Percentiles rank a stretch among this genome's conserved stretches.
These are phyloP conservation scores for Chloranthus sessilifolius DNA, from an alignment of 164 flowering plant genomes.

Conservation along the genomic window DNA sequence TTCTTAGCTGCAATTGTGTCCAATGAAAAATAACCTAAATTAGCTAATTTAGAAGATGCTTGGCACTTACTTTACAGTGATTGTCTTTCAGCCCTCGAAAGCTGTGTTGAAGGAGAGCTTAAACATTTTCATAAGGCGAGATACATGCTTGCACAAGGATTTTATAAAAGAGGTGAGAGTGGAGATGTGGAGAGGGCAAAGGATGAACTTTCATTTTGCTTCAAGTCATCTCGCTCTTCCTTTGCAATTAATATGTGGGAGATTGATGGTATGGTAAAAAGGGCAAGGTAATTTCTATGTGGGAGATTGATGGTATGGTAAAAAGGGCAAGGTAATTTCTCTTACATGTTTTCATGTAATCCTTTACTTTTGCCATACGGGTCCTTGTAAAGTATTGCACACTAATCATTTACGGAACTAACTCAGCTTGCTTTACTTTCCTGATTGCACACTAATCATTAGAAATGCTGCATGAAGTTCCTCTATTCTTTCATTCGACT, in stretches of 20 bases:
- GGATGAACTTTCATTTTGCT: conserved; percentile 94
- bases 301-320: no score
- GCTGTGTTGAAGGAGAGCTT: conserved; percentile 92
- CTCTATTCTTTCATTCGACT: no score
- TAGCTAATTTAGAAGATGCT: conserved; percentile 47
- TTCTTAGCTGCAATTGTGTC: no score
- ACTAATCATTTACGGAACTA: no score
- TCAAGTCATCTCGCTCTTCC: conserved; percentile 91
- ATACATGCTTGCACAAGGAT: conserved; percentile 89
- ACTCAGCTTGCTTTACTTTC: no score
- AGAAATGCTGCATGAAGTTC: no score
- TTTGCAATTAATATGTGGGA: conserved; percentile 99
- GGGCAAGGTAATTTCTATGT: conserved; percentile 99
- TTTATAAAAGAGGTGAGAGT: conserved; percentile 58
- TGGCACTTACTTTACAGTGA: conserved; percentile 78
- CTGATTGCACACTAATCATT: no score
- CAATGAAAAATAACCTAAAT: no score
- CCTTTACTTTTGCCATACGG: no score
- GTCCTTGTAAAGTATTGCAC: no score
- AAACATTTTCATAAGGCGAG: conserved; percentile 98
- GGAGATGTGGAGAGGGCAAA: conserved; percentile 83
- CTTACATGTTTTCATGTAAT: no score
- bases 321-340: no score
- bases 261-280: conserved; percentile 91
- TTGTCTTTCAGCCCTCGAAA: conserved; percentile 82